Evolutionary conservation across 345 rosid genomes (phyloP), one percentile per base, ranked within the genome.

Genomic region (Angophora floribunda): DNA sequence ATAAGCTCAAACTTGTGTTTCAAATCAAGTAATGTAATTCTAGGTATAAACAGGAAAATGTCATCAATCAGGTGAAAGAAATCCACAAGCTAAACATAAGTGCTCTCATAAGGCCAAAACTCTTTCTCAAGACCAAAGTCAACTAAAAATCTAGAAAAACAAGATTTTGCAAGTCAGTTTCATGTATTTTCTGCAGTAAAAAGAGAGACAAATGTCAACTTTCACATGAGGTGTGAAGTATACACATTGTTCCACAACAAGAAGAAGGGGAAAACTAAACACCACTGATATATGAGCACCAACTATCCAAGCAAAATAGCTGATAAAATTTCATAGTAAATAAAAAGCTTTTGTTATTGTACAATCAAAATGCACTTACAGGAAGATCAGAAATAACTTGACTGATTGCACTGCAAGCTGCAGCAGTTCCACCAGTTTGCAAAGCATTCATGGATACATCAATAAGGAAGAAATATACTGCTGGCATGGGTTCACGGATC

Each of bases 401-500:
- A 93, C 88, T 95, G 89, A 98, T 95, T 47, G 98, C 98, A 91
- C 97, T 94, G 93, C 99, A 98, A 88, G 99, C 98, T 85, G 99
- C 98, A 89, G 99, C 99, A 89, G 99, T 95, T 86, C 99, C 99
- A 91, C 99, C 98, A 55, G 97, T 98, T 92, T 95, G 99, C 89
- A 98, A 86, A 19, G 98, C 98, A 95, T 96, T 95, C 97, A 96
- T 93, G 61, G 99, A 97, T 87, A 98, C 99, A 93, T 98, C 99
- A 91, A 98, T 91, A 70, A 96, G 97, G 92, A 97, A 97, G 95
- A 98, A 97, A 90, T 94, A 97, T 49, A 98, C 97, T 21, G 98
- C 97, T 28, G 98, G 99, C 99, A 98, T 98, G 86, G 99, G 99
- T 89, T 98, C 99, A 87, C 99, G 98, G 87, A 97, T 94, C 99